A percentile compares a stretch with the other conserved stretches of the same genome.
These are phyloP conservation scores for Choiromyces venosus DNA, from an alignment of 495 filamentous ascomycete species.

Conservation along the genomic window DNA sequence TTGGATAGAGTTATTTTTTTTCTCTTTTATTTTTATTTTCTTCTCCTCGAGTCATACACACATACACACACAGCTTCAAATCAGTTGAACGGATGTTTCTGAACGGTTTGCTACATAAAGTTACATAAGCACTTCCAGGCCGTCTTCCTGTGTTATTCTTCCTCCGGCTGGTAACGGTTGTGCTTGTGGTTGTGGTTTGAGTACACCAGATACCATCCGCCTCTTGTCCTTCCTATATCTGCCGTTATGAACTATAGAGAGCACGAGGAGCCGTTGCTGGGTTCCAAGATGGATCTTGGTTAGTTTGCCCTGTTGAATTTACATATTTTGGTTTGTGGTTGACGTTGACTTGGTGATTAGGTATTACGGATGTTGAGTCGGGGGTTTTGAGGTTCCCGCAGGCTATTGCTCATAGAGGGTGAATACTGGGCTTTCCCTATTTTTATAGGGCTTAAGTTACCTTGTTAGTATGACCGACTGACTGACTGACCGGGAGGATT, in stretches of 20 bases:
- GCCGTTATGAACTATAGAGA: slow-evolving; percentile 20
- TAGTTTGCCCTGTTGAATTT: not conserved
- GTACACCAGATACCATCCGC: not conserved
- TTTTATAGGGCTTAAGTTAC: not conserved
- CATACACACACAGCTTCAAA: no score
- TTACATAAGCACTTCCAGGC: not conserved
- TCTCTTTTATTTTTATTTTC: not conserved
- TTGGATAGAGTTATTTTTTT: not conserved
- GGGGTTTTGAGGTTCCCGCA: slow-evolving; percentile 53
- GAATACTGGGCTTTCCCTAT: slow-evolving; percentile 31
- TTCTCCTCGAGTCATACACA: not conserved
- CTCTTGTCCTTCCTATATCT: not conserved
- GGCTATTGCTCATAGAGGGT: slow-evolving; percentile 80
- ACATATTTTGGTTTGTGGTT: not conserved
- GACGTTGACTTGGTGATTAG: slow-evolving; percentile 6
- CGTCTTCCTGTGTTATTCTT: not conserved
- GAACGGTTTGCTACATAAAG: not conserved
- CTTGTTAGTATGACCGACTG: not conserved
- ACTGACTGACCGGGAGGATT: not conserved
- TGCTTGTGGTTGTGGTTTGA: not conserved
- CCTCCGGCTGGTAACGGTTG: not conserved
- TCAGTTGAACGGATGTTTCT: not conserved
- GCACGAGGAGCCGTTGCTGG: slow-evolving; percentile 11
- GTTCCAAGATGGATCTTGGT: slow-evolving; percentile 12
- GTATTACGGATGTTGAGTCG: slow-evolving; percentile 7